These are phyloP conservation scores for Galerina sulciceps DNA, from an alignment of 768 basidiomycete species.

Conservation along the genomic window DNA sequence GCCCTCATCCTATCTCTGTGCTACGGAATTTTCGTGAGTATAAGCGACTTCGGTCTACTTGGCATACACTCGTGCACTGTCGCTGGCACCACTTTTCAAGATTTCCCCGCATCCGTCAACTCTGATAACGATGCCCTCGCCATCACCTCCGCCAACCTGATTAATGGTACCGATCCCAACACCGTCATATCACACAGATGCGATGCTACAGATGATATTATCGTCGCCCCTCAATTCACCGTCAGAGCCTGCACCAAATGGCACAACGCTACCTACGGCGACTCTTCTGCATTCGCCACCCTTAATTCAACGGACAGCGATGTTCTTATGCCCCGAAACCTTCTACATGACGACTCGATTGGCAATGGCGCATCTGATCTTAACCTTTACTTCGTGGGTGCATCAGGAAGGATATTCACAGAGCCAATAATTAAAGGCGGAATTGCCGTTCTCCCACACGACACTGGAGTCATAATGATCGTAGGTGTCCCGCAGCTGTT, in stretches of 20 bases:
- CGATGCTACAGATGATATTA: not conserved
- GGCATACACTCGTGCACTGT: constrained; percentile 1
- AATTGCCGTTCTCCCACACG: constrained; percentile 18
- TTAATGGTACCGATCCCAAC: not conserved
- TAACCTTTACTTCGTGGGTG: not conserved
- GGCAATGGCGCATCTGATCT: not conserved
- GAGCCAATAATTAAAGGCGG: constrained; percentile 14
- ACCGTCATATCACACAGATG: not conserved
- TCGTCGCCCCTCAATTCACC: not conserved
- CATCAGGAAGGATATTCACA: not conserved
- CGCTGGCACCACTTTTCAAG: constrained; percentile 12
- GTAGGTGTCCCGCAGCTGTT: constrained; percentile 21
- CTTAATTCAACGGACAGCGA: constrained; percentile 28
- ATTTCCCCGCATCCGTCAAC: constrained; percentile 20
- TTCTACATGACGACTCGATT: not conserved
- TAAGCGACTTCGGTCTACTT: not conserved
- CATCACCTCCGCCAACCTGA: not conserved
- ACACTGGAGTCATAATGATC: constrained; percentile 16
- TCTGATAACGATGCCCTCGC: constrained; percentile 14
- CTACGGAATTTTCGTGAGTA: not conserved
- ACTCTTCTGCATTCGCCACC: constrained; percentile 14
- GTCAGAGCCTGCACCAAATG: constrained; percentile 4
- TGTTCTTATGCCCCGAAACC: constrained; percentile 23
- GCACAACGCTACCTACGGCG: constrained; percentile 26
- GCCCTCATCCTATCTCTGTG: not conserved